Evolutionary conservation across 2,329 filamentous ascomycete species (phyloP).

Genomic region (Diplodia intermedia): DNA sequence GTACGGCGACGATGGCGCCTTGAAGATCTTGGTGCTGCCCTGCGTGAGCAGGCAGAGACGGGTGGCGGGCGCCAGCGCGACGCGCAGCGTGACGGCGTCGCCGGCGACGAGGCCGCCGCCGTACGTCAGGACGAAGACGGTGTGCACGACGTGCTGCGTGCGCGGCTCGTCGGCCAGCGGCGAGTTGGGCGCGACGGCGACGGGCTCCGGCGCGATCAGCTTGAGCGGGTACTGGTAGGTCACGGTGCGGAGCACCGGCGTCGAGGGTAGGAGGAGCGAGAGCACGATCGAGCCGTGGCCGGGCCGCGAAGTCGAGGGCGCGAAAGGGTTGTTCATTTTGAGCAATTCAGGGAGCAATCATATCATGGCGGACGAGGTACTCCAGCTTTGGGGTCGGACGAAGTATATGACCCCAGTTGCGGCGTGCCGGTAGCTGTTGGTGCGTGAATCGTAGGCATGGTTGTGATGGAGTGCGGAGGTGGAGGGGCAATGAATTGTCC

Average conservation of each 20-base stretch:
- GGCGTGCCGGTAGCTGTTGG: neutral
- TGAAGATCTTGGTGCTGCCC: slow-evolving; percentile 96
- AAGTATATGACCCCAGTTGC: neutral
- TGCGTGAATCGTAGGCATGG: slow-evolving; percentile 3
- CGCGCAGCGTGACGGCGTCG: slow-evolving; percentile 76
- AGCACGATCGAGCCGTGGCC: slow-evolving; percentile 82
- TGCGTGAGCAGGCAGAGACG: slow-evolving; percentile 68
- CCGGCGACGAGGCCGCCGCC: slow-evolving; percentile 91
- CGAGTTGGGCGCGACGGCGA: slow-evolving; percentile 58
- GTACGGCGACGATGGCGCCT: slow-evolving; percentile 56
- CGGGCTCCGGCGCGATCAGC: slow-evolving; percentile 79
- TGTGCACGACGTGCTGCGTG: slow-evolving; percentile 55
- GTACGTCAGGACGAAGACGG: slow-evolving; percentile 91
- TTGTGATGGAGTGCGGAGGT: slow-evolving; percentile 19
- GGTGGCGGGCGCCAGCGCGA: slow-evolving; percentile 69
- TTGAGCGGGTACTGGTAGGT: slow-evolving; percentile 95
- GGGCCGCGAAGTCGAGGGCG: slow-evolving; percentile 72
- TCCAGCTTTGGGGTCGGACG: neutral
- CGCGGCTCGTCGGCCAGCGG: slow-evolving; percentile 5
- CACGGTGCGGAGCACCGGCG: slow-evolving; percentile 74
- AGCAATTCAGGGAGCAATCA: neutral
- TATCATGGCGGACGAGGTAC: neutral
- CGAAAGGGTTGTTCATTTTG: slow-evolving; percentile 70
- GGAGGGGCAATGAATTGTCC: slow-evolving; percentile 31
- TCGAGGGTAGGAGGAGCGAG: slow-evolving; percentile 72